Conservation (phyloP, 768 basidiomycete genomes). For the Leucocoprinus sp. region DNA sequence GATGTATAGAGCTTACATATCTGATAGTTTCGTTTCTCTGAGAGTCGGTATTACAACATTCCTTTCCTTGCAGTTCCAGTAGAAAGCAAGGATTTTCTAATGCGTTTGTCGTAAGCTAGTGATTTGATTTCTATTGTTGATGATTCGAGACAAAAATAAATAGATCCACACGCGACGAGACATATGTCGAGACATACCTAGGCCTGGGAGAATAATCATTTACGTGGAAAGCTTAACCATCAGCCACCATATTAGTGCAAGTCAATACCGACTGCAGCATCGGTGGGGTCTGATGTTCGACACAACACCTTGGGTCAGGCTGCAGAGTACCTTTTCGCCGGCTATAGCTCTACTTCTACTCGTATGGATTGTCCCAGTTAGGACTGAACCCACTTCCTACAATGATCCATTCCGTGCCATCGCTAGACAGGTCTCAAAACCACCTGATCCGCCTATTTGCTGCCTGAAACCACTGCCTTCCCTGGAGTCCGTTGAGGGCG, state of each 20-base stretch:
- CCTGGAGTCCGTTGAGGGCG: slow-evolving; percentile 45
- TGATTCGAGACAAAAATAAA: no score
- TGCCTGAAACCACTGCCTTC: slow-evolving; percentile 51
- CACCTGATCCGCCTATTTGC: slow-evolving; percentile 54
- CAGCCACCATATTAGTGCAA: not conserved
- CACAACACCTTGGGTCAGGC: slow-evolving; percentile 1
- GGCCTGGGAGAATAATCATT: slow-evolving; percentile 1
- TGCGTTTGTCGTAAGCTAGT: no score
- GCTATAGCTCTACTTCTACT: slow-evolving; percentile 7
- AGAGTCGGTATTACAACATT: no score
- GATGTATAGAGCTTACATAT: no score
- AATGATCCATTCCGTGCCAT: slow-evolving; percentile 61
- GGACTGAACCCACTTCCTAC: slow-evolving; percentile 24
- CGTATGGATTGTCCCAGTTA: slow-evolving; percentile 23
- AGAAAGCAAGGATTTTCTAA: no score
- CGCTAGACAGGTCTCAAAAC: slow-evolving; percentile 36
- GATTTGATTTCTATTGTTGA: no score
- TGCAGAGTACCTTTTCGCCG: slow-evolving; percentile 6
- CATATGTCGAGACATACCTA: slow-evolving; percentile 5
- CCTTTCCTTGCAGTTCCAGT: no score
- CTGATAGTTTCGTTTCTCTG: no score
- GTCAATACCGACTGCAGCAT: not conserved
- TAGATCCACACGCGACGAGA: no score
- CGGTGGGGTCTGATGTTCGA: slow-evolving; percentile 1
- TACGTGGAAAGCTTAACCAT: slow-evolving; percentile 6